Evolutionary conservation across 2,329 filamentous ascomycete genomes (phyloP), one percentile per base, ranked within the genome.

Genomic region (Leptographium radiaticola): DNA sequence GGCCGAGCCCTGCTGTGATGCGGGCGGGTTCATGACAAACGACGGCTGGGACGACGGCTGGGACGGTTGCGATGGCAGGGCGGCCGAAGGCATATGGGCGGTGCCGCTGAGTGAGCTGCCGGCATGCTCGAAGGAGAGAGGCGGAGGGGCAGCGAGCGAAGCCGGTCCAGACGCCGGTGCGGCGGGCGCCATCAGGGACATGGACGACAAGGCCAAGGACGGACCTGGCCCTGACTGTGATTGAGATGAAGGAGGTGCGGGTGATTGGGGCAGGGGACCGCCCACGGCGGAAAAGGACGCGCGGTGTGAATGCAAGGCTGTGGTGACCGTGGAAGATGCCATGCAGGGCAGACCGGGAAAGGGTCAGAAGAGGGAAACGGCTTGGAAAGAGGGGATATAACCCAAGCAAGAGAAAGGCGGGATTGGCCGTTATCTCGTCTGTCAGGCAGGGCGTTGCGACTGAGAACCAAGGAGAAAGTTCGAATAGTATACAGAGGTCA

Each of bases 21-120:
- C 74, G 53, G 74, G 72, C 57, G 79, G 75, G 67, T 74, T 80
- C 75, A 80, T 76, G 58, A 67, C 67, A 63, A 79, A 79, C 49
- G 77, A 77, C 53, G 78, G 74, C 57, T 80, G 77, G 9, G 75
- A 77, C 6, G 75, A 71, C 16, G 70, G 67, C 55, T 72, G 72
- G 31, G 59, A 55, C 42, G 60, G 61, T 55, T 72, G 71, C 34
- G 59, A 54, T 39, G 60, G 61, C 49, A 63, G 63, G 7, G 62
- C 62, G 20, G 58, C 59, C 10, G 58, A 56, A 10, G 57, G 59
- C 54, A 63, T 61, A 51, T 63, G 63, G 15, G 48, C 54, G 16
- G 57, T 33, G 45, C 53, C 47, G 42, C 57, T 49, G 16, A 55
- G 33, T 10, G 54, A 49, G 25, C 44, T 52, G 53, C 36, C 53